Evolutionary conservation across 805 yeast species (phyloP), one percentile per base, ranked within the genome.

Genomic region (Ascoidea tarda): DNA sequence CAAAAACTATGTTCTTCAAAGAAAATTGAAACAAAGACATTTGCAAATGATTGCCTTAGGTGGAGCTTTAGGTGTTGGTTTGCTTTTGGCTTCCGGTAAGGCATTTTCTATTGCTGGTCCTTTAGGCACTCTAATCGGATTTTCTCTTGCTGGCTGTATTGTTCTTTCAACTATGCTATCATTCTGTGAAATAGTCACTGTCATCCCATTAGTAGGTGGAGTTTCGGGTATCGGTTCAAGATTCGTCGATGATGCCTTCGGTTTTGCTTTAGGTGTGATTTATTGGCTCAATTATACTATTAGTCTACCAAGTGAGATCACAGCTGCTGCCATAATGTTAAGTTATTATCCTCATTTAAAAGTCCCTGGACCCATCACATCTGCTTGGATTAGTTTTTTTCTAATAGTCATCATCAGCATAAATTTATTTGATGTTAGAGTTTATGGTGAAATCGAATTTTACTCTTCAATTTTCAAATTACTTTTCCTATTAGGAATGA

Each of bases 131-230:
- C 65, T 85, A 5, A 58, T 85, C 12, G 90, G 91, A 1, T 84
- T 81, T 61, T 52, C 74, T 0, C 66, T 84, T 6, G 74, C 86
- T 32, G 93, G 90, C 0, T 60, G 78, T 1, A 70, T 85, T 10
- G 89, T 85, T 1, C 63, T 82, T 32, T 76, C 83, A 0, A 81
- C 91, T 0, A 79, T 85, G 76, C 66, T 81, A 14, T 81, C 88
- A 5, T 82, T 84, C 63, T 87, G 91, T 54, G 95, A 85, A 63
- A 84, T 85, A 84, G 83, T 84, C 5, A 82, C 93, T 0, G 70
- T 86, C 54, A 79, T 85, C 21, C 88, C 93, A 0, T 76, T 83
- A n/a, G 82, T 84, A 21, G 86, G 85, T 47, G 89, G 91, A 5
- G 84, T 85, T 4, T 77, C 87, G 0, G 90, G 89, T 0, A 70